Evolutionary conservation across 305 asterid genomes (phyloP), one percentile per base, ranked within the genome.

Genomic region (Plantago lanceolata): DNA sequence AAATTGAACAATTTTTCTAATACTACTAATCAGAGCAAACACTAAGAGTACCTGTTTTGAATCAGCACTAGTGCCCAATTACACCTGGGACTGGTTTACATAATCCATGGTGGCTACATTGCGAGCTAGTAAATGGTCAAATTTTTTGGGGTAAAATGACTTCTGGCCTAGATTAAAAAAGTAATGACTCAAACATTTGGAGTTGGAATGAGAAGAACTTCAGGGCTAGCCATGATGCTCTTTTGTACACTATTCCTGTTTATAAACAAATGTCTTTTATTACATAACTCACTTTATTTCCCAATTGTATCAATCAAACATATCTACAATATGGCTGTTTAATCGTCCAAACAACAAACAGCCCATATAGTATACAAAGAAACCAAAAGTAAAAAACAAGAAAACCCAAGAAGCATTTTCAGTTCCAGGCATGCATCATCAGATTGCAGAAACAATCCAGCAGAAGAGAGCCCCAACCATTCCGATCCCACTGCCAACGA

Each of bases 281-380:
- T 19, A 26, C 59, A 26, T 54, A 17, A 28, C 11, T 55, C 60
- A 29, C 44, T 55, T 56, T 56, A 28, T 28, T 55, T 29, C 61
- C n/a, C 61, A 56, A 56, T 29, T 29, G 21, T 56, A 56, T 56
- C 61, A n/a, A 56, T 12, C 13, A 33, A 55, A 55, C 60, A 28
- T 28, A 29, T 56, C 21, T 40, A 28, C 44, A 28, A 55, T n/a
- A n/a, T 54, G 31, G 15, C 60, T 55, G 35, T 55, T 26, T 40
- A 28, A 13, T 55, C 44, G 35, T 16, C 6, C 17, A 18, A 55
- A 13, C 60, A 26, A 55, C 60, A 28, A 55, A 55, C 60, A 55
- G 28, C 18, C 59, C 59, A 55, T 8, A 55, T 24, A 55, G 33
- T 26, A 26, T 11, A 68, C 19, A 47, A 9, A 21, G 15, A 1